Evolutionary conservation across 2,329 filamentous ascomycete species (phyloP), one percentile per base, ranked within the genome.

Genomic region (Chalara sp.): DNA sequence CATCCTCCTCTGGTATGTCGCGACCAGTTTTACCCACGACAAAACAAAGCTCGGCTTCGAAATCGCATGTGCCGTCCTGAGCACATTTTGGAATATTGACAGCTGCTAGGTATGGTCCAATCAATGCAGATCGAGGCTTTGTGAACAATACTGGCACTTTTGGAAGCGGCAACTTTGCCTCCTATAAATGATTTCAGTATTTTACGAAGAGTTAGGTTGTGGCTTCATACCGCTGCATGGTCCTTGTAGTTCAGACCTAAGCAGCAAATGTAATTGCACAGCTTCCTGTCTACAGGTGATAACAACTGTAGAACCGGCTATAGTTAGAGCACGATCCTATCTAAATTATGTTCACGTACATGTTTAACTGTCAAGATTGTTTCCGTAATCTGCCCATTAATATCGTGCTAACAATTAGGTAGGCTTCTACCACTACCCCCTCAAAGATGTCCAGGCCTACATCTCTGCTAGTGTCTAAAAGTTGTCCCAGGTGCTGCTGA

Each of bases 31-130:
- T 61, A 7, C 66, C 67, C 49, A 74, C 70, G 31, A 74, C 64
- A 48, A 74, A 10, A 41, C 86, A 87, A 42, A 7, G 87, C 42
- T 65, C 64, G 4, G 59, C 64, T 47, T 67, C 63, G 37, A 65
- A 67, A 41, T 67, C 65, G 7, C 44, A 47, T 10, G 50, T 56
- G 0, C 53, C 65, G 43, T 66, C 64, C 40, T 67, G 65, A 1
- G 64, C 64, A 33, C 55, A 61, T 35, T 59, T 61, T 1, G 65
- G 65, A 6, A 66, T 56, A 12, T 61, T 63, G 39, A 66, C 61
- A 2, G 55, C 48, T 6, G 60, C 58, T 3, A 61, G 61, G 29
- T 59, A 60, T 0, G 63, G 65, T 3, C 58, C 65, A 6, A 51
- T 54, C 1, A 67, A 42, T 6, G 64, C 60, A 4, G 59, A 55